Evolutionary conservation across 2,329 filamentous ascomycete genomes (phyloP).

Genomic region (Plenodomus tracheiphilus): DNA sequence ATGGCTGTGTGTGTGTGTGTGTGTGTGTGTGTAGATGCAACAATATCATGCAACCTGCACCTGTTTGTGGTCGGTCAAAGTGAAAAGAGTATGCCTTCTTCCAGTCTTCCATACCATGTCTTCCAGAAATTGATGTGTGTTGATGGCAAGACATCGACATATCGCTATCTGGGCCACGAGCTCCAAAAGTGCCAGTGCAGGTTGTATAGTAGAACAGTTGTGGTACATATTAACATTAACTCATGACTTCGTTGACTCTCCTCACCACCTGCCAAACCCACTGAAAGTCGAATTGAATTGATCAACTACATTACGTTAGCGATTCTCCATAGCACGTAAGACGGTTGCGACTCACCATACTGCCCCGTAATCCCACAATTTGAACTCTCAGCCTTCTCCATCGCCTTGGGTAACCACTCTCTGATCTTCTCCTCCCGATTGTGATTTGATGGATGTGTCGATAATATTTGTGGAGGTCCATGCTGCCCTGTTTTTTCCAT

Average conservation of each 20-base stretch:
- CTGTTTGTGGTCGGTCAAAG: too few species aligned
- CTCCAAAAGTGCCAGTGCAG: too few species aligned
- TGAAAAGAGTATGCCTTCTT: too few species aligned
- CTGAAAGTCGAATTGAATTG: constrained; percentile 16
- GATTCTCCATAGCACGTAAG: background rate
- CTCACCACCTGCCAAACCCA: constrained; percentile 14
- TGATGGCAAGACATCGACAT: too few species aligned
- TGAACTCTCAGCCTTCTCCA: constrained; percentile 40
- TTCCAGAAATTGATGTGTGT: too few species aligned
- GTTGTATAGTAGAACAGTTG: too few species aligned
- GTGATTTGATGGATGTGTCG: constrained; percentile 74
- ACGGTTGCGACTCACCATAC: constrained; percentile 21
- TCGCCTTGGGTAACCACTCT: constrained; percentile 56
- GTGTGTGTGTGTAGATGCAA: too few species aligned
- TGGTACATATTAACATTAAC: background rate
- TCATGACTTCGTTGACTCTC: background rate
- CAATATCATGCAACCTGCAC: too few species aligned
- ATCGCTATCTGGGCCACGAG: too few species aligned
- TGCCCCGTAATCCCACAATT: constrained; percentile 29
- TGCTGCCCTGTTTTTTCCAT: constrained; percentile 60
- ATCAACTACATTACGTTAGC: constrained; percentile 3
- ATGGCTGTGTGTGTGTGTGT: too few species aligned
- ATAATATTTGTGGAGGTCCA: constrained; percentile 70
- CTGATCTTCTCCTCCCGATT: constrained; percentile 67
- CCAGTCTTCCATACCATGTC: too few species aligned